These are phyloP conservation scores for Colletotrichum aenigma DNA, from an alignment of 2,329 filamentous ascomycete species.

Conservation along the genomic window DNA sequence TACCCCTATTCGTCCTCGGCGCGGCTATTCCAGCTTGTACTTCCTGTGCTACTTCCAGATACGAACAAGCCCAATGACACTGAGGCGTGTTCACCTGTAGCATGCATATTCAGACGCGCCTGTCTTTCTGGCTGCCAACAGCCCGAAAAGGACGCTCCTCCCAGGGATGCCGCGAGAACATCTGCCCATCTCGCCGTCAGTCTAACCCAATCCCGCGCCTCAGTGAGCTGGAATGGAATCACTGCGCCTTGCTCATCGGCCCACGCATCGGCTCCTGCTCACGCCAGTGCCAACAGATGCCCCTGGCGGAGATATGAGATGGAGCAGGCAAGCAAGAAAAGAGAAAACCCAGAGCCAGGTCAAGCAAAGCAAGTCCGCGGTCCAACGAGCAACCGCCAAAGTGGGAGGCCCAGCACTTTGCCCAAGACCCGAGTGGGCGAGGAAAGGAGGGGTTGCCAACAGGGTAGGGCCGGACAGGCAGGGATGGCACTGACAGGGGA, in stretches of 20 bases:
- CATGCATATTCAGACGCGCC: neutral
- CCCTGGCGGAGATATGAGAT: neutral
- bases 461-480: neutral
- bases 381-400: neutral
- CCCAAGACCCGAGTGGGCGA: neutral
- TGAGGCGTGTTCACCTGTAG: neutral
- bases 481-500: neutral
- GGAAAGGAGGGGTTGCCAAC: neutral
- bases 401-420: neutral
- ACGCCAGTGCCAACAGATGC: neutral
- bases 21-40: neutral
- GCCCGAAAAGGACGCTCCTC: neutral
- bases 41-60: neutral
- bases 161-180: neutral
- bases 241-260: slow-evolving; percentile 3
- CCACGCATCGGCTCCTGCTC: neutral
- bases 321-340: neutral
- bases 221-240: slow-evolving; percentile 5
- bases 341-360: neutral
- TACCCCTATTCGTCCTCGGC: slow-evolving; percentile 13
- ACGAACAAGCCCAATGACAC: neutral
- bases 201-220: neutral
- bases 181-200: slow-evolving; percentile 1
- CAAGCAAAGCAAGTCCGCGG: neutral
- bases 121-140: neutral